phyloP scores from a whole-genome alignment of 2,329 filamentous ascomycete genomes.

The Xylariales sp. region DNA sequence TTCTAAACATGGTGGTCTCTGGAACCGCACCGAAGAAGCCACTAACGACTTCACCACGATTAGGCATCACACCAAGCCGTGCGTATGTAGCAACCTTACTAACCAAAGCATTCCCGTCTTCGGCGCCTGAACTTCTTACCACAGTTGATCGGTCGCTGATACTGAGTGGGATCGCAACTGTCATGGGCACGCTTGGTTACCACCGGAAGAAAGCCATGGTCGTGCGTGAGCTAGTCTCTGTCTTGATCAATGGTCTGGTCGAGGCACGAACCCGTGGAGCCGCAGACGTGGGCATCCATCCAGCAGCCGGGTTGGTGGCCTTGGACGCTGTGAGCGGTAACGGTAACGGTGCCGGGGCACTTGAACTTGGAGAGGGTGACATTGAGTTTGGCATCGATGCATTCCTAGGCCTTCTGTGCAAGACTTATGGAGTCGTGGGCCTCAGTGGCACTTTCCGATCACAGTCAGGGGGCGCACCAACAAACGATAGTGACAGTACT shows the following conservation, averaged over 20 bases:
- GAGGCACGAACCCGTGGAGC: conserved; percentile 90
- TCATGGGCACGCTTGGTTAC: conserved; percentile 74
- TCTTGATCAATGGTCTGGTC: conserved; percentile 78
- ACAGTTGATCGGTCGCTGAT: conserved; percentile 74
- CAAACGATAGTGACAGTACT: conserved; percentile 46
- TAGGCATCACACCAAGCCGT: conserved; percentile 53
- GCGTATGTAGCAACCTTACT: conserved; percentile 61
- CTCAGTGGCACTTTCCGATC: conserved; percentile 32
- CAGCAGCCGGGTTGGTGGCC: conserved; percentile 78
- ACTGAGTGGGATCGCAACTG: conserved; percentile 79
- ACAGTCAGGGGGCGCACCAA: conserved; percentile 17
- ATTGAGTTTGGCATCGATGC: conserved; percentile 62
- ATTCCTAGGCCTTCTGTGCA: conserved; percentile 57
- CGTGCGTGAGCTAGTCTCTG: conserved; percentile 76
- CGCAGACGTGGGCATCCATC: conserved; percentile 94
- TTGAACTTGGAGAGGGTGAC: conserved; percentile 61
- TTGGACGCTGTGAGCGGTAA: conserved; percentile 54
- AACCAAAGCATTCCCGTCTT: conserved; percentile 67
- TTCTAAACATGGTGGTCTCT: conserved; percentile 61
- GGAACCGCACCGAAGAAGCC: conserved; percentile 51
- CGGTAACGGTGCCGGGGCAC: conserved; percentile 45
- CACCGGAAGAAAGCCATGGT: conserved; percentile 90
- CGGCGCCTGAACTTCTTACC: conserved; percentile 62
- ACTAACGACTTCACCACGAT: conserved; percentile 47
- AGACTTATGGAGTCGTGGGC: conserved; percentile 59